These are phyloP conservation scores for Umbelopsis sp. DNA, from an alignment of 192 early-diverging fungal genomes.

Conservation along the genomic window DNA sequence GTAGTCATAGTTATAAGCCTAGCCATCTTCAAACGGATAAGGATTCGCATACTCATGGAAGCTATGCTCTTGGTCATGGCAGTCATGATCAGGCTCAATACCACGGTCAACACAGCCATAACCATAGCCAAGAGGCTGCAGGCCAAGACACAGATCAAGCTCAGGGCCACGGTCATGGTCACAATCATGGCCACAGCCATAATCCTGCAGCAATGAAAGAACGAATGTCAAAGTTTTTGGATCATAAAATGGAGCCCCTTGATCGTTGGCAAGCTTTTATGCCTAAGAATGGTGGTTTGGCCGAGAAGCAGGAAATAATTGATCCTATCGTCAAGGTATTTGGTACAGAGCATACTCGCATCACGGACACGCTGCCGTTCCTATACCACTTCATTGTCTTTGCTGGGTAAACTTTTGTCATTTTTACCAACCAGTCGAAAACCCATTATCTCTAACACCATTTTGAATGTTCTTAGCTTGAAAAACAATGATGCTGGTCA, in stretches of 20 bases:
- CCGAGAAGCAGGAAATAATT: neutral
- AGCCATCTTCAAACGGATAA: neutral
- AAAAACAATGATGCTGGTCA: neutral
- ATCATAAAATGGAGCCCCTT: neutral
- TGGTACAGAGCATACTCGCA: neutral
- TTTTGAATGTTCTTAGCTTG: neutral
- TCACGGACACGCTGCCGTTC: slow-evolving; percentile 1
- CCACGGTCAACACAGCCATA: neutral
- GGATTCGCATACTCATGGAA: neutral
- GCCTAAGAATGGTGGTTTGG: neutral
- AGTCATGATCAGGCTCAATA: neutral
- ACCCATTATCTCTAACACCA: neutral
- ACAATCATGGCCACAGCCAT: neutral
- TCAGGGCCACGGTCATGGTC: neutral
- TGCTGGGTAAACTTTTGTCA: neutral
- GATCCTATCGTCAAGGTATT: neutral
- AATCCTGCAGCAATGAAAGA: neutral
- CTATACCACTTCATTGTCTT: neutral
- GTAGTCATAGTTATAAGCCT: neutral
- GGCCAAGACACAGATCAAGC: neutral
- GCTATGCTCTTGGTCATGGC: neutral
- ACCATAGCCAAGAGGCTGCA: too few relatives aligned
- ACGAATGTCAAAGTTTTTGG: neutral
- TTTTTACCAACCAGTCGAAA: neutral
- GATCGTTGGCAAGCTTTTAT: neutral